These are phyloP conservation scores for Mycena polygramma DNA, from an alignment of 768 basidiomycete species.

Conservation along the genomic window DNA sequence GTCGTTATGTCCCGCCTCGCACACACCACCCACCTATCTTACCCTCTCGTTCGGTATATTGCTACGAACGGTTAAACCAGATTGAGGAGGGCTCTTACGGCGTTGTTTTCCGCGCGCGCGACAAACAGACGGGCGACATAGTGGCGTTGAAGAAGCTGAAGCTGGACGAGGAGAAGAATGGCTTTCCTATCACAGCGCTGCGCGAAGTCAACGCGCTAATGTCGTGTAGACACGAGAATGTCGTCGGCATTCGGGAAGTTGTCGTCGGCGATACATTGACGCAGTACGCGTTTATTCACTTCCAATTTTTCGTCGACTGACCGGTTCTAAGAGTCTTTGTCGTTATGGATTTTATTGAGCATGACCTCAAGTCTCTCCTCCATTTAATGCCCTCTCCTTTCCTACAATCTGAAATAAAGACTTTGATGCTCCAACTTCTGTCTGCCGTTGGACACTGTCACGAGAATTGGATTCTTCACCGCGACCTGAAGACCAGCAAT, in stretches of 20 bases:
- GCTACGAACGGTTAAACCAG: slow-evolving; percentile 94
- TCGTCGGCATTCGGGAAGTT: slow-evolving; percentile 96
- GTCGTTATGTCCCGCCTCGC: slow-evolving; percentile 81
- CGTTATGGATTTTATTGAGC: slow-evolving; percentile 99
- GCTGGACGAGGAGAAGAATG: slow-evolving; percentile 98
- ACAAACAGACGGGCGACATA: slow-evolving; percentile 94
- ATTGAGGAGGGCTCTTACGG: slow-evolving; percentile 99
- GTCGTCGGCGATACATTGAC: slow-evolving; percentile 99
- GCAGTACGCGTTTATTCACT: slow-evolving; percentile 76
- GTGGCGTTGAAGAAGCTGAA: slow-evolving; percentile 98
- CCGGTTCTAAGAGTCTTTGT: slow-evolving; percentile 86
- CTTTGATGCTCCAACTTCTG: slow-evolving; percentile 91
- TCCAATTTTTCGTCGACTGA: slow-evolving; percentile 37
- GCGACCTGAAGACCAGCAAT: slow-evolving; percentile 98
- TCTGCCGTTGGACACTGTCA: slow-evolving; percentile 96
- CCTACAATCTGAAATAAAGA: slow-evolving; percentile 98
- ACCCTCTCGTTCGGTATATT: slow-evolving; percentile 93
- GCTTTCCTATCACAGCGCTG: slow-evolving; percentile 97
- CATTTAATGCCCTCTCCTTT: slow-evolving; percentile 97
- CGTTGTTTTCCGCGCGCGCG: slow-evolving; percentile 95
- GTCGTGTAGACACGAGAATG: slow-evolving; percentile 94
- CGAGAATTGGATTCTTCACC: slow-evolving; percentile 96
- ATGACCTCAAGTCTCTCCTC: slow-evolving; percentile 96
- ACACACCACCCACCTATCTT: slow-evolving; percentile 82
- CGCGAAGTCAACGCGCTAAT: slow-evolving; percentile 97